Conservation (phyloP, 106 monocot species). For the Apostasia shenzhenica region DNA sequence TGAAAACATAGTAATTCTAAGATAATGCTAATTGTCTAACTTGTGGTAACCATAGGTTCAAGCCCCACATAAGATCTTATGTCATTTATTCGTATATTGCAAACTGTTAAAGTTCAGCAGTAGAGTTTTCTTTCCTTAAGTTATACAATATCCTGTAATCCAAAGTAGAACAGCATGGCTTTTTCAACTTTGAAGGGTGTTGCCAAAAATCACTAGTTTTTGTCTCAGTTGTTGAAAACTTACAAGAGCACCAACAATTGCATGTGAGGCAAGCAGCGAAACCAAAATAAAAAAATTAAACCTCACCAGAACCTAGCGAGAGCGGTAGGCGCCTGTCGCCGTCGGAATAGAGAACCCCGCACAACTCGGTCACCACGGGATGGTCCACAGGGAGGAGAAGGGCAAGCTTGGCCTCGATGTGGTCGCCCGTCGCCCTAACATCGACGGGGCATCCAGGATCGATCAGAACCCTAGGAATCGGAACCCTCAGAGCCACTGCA, state of each 20-base stretch:
- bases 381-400: constrained; percentile 55
- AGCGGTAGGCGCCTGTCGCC: constrained; percentile 14
- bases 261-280: neutral
- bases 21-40: too few relatives aligned
- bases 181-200: too few relatives aligned
- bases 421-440: constrained; percentile 23
- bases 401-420: constrained; percentile 42
- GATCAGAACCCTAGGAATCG: constrained; percentile 56
- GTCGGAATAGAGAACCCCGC: neutral
- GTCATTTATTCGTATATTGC: too few relatives aligned
- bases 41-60: too few relatives aligned
- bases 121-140: too few relatives aligned
- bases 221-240: too few relatives aligned
- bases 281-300: neutral
- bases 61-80: too few relatives aligned
- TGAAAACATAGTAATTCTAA: too few relatives aligned
- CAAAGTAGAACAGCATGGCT: too few relatives aligned
- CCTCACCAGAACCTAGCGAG: constrained; percentile 38
- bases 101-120: too few relatives aligned
- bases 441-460: constrained; percentile 28
- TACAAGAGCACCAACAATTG: neutral
- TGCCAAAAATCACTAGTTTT: too few relatives aligned
- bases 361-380: constrained; percentile 19
- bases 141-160: too few relatives aligned
- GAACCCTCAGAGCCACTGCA: constrained; percentile 21